Percentiles rank a stretch among this genome's conserved stretches.
Evolutionary conservation across 805 yeast genomes (phyloP).

Genomic region (Wickerhamomyces chaumierensis): DNA sequence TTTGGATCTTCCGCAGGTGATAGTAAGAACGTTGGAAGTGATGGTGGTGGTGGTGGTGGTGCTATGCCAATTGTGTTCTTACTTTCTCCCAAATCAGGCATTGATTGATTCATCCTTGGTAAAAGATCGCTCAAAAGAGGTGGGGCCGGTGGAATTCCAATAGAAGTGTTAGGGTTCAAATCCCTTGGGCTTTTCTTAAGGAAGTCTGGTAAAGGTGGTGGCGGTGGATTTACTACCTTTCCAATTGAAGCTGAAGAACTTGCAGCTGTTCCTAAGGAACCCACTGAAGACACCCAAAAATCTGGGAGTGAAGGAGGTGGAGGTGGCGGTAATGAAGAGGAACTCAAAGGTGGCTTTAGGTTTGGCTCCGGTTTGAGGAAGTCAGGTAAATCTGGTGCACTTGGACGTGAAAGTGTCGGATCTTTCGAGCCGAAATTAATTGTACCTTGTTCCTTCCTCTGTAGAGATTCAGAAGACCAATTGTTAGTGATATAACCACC

Average conservation of each 20-base stretch:
- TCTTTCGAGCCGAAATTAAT: too few species aligned
- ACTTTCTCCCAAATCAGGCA: too few species aligned
- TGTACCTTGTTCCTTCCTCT: too few species aligned
- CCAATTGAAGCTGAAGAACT: background rate
- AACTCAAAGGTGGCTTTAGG: conserved; percentile 11
- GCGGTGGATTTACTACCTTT: conserved; percentile 11
- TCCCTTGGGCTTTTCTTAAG: too few species aligned
- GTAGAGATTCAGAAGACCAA: too few species aligned
- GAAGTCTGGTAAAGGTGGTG: conserved; percentile 6
- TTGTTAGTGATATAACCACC: too few species aligned
- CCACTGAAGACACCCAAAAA: background rate
- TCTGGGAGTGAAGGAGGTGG: conserved; percentile 24
- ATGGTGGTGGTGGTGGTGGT: conserved; percentile 24
- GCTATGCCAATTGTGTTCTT: conserved; percentile 7
- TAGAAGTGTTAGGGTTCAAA: too few species aligned
- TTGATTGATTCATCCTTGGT: too few species aligned
- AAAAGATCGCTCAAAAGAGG: conserved; percentile 5
- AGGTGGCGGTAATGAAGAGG: conserved; percentile 17
- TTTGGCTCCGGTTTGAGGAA: conserved; percentile 6
- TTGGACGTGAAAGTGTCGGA: too few species aligned
- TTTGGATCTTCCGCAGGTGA: background rate
- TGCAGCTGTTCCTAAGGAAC: background rate
- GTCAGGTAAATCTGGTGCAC: conserved; percentile 28
- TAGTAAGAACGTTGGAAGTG: conserved; percentile 11
- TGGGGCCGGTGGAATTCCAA: background rate